A percentile compares a stretch with the other conserved stretches of the same genome.
Evolutionary conservation across 2,329 filamentous ascomycete genomes (phyloP).

Genomic region (Fusarium mundagurra): DNA sequence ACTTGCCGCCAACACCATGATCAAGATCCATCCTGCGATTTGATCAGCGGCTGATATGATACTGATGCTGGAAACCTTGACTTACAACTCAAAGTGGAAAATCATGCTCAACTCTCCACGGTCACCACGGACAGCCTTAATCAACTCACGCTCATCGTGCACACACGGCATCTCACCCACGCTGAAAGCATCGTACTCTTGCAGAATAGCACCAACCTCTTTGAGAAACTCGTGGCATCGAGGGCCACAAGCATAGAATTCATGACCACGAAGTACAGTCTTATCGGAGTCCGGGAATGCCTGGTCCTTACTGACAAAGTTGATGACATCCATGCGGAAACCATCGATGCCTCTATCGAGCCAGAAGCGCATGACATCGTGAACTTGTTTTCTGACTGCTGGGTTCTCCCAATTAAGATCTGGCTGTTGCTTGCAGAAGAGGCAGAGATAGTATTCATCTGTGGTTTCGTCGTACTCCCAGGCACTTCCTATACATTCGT

Average conservation of each 20-base stretch:
- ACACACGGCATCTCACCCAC: constrained; percentile 63
- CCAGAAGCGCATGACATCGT: constrained; percentile 79
- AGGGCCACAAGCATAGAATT: constrained; percentile 65
- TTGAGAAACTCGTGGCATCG: constrained; percentile 57
- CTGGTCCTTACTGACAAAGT: constrained; percentile 71
- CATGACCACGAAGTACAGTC: constrained; percentile 46
- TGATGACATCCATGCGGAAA: constrained; percentile 75
- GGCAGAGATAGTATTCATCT: constrained; percentile 68
- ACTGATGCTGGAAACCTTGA: not conserved
- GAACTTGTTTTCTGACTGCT: constrained; percentile 71
- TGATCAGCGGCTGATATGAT: not conserved
- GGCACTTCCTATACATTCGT: constrained; percentile 48
- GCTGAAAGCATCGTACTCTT: constrained; percentile 60
- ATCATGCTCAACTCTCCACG: constrained; percentile 75
- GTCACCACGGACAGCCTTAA: constrained; percentile 62
- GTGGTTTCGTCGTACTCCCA: constrained; percentile 62
- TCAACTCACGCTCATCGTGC: constrained; percentile 53
- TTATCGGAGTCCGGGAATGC: constrained; percentile 60
- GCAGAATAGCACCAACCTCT: constrained; percentile 56
- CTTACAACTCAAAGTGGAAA: constrained; percentile 74
- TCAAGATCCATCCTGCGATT: constrained; percentile 59
- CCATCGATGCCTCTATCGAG: constrained; percentile 73
- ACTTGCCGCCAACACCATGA: constrained; percentile 56
- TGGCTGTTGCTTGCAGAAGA: constrained; percentile 77
- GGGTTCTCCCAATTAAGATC: constrained; percentile 83